These are phyloP conservation scores for Orbilia quercus DNA, from an alignment of 2,329 filamentous ascomycete species.

Conservation along the genomic window DNA sequence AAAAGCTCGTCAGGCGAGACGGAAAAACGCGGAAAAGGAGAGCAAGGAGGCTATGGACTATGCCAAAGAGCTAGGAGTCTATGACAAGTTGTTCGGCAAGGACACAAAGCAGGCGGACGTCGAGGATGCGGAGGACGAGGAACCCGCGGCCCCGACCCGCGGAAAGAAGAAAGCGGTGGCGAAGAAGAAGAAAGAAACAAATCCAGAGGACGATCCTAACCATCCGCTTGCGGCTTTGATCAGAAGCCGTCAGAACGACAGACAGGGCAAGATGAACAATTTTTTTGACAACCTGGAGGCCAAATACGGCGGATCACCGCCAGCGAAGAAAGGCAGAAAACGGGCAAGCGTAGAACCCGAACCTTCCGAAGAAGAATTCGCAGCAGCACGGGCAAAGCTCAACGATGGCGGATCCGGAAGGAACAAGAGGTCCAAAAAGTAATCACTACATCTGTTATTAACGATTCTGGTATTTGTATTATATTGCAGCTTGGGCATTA, in stretches of 20 bases:
- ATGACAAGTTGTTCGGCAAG: constrained; percentile 74
- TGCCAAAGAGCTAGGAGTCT: constrained; percentile 78
- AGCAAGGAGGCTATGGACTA: constrained; percentile 78
- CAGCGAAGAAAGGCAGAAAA: constrained; percentile 66
- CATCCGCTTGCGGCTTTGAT: constrained; percentile 76
- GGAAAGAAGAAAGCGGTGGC: constrained; percentile 42
- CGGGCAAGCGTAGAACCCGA: constrained; percentile 69
- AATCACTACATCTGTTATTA: constrained; percentile 6
- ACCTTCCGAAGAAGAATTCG: constrained; percentile 60
- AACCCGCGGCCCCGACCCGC: constrained; percentile 27
- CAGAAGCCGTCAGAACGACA: constrained; percentile 73
- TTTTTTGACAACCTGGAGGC: constrained; percentile 81
- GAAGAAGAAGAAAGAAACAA: constrained; percentile 62
- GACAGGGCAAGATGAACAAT: constrained; percentile 65
- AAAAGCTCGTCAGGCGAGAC: constrained; percentile 70
- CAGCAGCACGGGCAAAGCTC: constrained; percentile 39
- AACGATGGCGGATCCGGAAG: constrained; percentile 27
- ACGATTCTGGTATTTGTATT: constrained; percentile 16
- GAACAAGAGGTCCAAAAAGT: constrained; percentile 46
- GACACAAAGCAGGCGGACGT: constrained; percentile 46
- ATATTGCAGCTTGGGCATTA: too few relatives aligned
- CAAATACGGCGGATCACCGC: constrained; percentile 71
- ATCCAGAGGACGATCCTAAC: constrained; percentile 65
- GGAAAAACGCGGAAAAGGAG: constrained; percentile 74
- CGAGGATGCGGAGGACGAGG: constrained; percentile 53